A percentile compares a stretch with the other conserved stretches of the same genome.
Evolutionary conservation across 177 flowering plant species (phyloP).

Genomic region (Vitis hybrid): DNA sequence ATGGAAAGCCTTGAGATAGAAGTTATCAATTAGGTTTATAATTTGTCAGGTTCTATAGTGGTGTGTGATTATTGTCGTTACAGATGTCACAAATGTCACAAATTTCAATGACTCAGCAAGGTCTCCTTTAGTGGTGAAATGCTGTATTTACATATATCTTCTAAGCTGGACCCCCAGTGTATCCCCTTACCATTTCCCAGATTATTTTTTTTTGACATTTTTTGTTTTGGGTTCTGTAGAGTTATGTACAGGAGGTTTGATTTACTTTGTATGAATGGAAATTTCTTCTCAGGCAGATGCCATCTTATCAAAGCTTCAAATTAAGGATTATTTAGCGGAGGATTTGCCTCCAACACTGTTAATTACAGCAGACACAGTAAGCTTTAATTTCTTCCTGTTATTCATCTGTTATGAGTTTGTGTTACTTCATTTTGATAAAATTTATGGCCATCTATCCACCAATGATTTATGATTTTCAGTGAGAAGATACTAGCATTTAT

Average conservation of each 20-base stretch:
- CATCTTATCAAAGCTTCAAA: constrained; percentile 39
- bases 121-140: no score
- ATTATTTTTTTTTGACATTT: background rate
- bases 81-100: no score
- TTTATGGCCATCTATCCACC: background rate
- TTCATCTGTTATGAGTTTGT: background rate
- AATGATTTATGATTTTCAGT: background rate
- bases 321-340: constrained; percentile 14
- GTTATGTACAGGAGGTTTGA: background rate
- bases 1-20: no score
- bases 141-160: background rate
- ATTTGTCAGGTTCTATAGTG: no score
- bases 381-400: constrained; percentile 15
- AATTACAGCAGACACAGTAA: constrained; percentile 69
- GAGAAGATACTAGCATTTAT: no score
- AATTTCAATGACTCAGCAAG: no score
- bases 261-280: background rate
- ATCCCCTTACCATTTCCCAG: background rate
- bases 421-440: background rate
- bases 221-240: background rate
- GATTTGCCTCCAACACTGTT: constrained; percentile 34
- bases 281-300: constrained; percentile 50
- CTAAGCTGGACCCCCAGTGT: background rate
- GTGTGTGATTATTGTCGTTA: no score
- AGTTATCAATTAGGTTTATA: no score